phyloP scores from a whole-genome alignment of 768 basidiomycete genomes.

The Porpolomopsis calyptriformis region DNA sequence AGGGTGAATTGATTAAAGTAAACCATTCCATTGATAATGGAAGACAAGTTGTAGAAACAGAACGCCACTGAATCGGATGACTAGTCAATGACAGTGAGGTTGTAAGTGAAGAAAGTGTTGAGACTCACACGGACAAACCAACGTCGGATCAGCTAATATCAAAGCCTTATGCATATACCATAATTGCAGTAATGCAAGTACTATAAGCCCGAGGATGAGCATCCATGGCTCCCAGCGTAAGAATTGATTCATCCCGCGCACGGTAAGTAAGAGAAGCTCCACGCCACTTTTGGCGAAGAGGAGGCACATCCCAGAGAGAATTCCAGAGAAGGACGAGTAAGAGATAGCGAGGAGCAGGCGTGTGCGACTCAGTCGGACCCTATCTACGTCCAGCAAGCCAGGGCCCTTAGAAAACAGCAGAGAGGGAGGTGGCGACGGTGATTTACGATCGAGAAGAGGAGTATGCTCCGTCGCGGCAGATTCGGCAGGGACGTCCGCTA shows the following conservation, averaged over 20 bases:
- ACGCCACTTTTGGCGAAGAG: conserved; percentile 91
- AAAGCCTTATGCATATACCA: conserved; percentile 80
- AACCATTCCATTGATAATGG: conserved; percentile 80
- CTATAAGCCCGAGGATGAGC: conserved; percentile 57
- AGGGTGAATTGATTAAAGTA: conserved; percentile 81
- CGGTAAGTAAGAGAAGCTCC: conserved; percentile 71
- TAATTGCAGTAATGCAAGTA: conserved; percentile 70
- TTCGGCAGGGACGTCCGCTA: conserved; percentile 23
- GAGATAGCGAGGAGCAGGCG: conserved; percentile 65
- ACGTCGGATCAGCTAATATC: conserved; percentile 70
- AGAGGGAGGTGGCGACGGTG: conserved; percentile 20
- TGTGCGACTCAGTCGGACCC: conserved; percentile 30
- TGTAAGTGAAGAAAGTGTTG: not conserved
- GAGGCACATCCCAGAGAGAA: conserved; percentile 84
- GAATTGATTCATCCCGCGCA: conserved; percentile 70
- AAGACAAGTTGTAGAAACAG: conserved; percentile 90
- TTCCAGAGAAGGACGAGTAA: conserved; percentile 82
- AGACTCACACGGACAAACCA: conserved; percentile 73
- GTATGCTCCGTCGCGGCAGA: conserved; percentile 44
- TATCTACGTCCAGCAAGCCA: conserved; percentile 11
- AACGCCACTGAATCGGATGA: conserved; percentile 55
- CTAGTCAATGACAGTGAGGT: conserved; percentile 8
- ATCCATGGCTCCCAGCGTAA: conserved; percentile 80
- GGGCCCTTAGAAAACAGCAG: conserved; percentile 12
- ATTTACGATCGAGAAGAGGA: conserved; percentile 37